These are phyloP conservation scores for Nepenthes mirabilis DNA, from an alignment of 148 eudicot genomes.

Conservation along the genomic window DNA sequence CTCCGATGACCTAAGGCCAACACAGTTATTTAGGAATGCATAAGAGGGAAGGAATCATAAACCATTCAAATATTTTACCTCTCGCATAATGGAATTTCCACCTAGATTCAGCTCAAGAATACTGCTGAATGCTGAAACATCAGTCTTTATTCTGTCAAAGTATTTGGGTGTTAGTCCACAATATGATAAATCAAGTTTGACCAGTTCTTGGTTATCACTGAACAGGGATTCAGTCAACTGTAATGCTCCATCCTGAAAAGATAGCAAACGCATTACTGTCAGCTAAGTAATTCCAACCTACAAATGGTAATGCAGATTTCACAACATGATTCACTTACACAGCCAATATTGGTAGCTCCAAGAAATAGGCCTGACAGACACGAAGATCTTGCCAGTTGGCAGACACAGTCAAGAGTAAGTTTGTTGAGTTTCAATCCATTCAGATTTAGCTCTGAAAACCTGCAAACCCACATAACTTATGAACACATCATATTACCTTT, in stretches of 20 bases:
- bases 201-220: slow-evolving; percentile 44
- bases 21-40: neutral
- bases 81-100: slow-evolving; percentile 56
- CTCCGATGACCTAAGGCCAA: neutral
- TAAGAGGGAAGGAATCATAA: neutral
- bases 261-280: neutral
- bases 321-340: slow-evolving; percentile 31
- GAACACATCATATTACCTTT: neutral
- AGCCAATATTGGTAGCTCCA: slow-evolving; percentile 61
- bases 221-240: slow-evolving; percentile 53
- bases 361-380: slow-evolving; percentile 65
- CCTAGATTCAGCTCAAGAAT: slow-evolving; percentile 66
- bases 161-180: slow-evolving; percentile 54
- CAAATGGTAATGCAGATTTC: neutral
- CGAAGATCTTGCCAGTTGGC: slow-evolving; percentile 47
- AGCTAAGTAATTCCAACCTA: neutral
- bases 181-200: slow-evolving; percentile 65
- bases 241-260: slow-evolving; percentile 60
- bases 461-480: slow-evolving; percentile 10
- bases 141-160: slow-evolving; percentile 25
- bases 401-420: slow-evolving; percentile 49
- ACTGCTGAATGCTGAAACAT: slow-evolving; percentile 30
- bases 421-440: slow-evolving; percentile 68
- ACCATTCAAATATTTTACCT: slow-evolving; percentile 30
- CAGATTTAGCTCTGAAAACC: slow-evolving; percentile 75